phyloP scores from a whole-genome alignment of 331 rosid genomes.

The Acacia pycnantha region DNA sequence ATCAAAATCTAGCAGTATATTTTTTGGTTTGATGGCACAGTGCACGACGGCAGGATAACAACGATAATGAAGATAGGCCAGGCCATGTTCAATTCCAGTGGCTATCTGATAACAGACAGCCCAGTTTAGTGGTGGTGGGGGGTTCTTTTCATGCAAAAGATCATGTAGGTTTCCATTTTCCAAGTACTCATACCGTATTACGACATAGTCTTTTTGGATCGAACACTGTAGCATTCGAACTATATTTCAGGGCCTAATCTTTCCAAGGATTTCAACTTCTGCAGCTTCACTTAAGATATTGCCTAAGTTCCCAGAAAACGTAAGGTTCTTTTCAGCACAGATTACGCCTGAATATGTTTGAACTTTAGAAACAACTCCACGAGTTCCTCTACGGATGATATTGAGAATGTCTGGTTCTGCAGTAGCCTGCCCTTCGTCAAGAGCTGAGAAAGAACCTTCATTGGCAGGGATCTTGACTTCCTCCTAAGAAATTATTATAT shows the following conservation, averaged over 20 bases:
- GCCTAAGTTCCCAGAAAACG: slow-evolving; percentile 39
- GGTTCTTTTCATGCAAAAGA: slow-evolving; percentile 53
- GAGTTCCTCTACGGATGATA: no score
- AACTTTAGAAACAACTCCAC: no score
- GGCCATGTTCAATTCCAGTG: background rate
- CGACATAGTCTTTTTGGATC: slow-evolving; percentile 50
- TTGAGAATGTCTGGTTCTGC: no score
- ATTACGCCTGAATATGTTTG: background rate
- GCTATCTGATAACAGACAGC: slow-evolving; percentile 42
- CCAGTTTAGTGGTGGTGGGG: slow-evolving; percentile 55
- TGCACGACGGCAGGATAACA: background rate
- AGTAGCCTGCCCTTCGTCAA: no score
- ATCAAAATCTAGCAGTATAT: slow-evolving; percentile 49
- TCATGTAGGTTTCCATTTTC: slow-evolving; percentile 87
- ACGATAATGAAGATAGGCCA: background rate
- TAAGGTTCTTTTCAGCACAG: slow-evolving; percentile 36
- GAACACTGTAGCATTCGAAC: slow-evolving; percentile 59
- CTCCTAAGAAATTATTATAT: no score
- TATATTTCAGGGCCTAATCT: slow-evolving; percentile 73
- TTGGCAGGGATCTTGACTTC: no score
- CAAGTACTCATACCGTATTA: slow-evolving; percentile 68
- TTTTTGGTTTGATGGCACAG: background rate
- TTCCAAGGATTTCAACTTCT: slow-evolving; percentile 65
- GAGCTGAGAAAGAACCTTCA: no score
- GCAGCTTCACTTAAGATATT: slow-evolving; percentile 49